Evolutionary conservation across 1,139 yeast genomes (phyloP).

Genomic region (Lodderomyces oxycetoniae): DNA sequence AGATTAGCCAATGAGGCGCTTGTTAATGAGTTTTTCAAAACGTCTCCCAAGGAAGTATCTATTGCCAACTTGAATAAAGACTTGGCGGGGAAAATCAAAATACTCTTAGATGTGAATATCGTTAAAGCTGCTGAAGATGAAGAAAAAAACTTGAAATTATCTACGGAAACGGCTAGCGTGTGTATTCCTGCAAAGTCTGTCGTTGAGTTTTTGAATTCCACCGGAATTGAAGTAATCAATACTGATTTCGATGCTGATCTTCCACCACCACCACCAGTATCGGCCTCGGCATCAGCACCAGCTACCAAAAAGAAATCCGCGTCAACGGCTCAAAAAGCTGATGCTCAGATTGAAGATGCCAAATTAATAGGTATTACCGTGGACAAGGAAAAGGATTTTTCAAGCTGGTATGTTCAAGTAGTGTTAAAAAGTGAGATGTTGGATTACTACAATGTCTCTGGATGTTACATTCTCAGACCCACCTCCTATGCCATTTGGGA

Average conservation of each 20-base stretch:
- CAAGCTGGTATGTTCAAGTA: conserved; percentile 97
- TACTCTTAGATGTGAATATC: conserved; percentile 61
- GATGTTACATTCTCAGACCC: conserved; percentile 97
- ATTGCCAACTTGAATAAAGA: conserved; percentile 53
- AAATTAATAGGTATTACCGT: conserved; percentile 94
- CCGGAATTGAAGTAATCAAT: conserved; percentile 50
- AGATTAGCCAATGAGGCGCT: conserved; percentile 82
- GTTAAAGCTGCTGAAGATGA: conserved; percentile 31
- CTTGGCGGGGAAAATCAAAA: conserved; percentile 59
- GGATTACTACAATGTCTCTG: conserved; percentile 97
- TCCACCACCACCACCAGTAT: conserved; percentile 29
- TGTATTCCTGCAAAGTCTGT: conserved; percentile 51
- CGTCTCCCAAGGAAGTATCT: conserved; percentile 62
- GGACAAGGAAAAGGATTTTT: conserved; percentile 85
- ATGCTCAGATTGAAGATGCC: conserved; percentile 75
- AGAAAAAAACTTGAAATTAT: conserved; percentile 50
- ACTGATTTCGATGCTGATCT: conserved; percentile 58
- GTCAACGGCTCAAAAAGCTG: conserved; percentile 39
- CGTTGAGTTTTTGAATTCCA: conserved; percentile 48
- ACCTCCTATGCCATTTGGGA: conserved; percentile 96
- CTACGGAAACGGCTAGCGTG: conserved; percentile 57
- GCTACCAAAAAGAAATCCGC: conserved; percentile 24
- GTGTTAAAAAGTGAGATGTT: conserved; percentile 96
- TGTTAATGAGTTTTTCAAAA: conserved; percentile 60
- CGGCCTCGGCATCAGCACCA: conserved; percentile 28